Evolutionary conservation across 768 basidiomycete genomes (phyloP).

Genomic region (Xerocomus brunneocitrinus): DNA sequence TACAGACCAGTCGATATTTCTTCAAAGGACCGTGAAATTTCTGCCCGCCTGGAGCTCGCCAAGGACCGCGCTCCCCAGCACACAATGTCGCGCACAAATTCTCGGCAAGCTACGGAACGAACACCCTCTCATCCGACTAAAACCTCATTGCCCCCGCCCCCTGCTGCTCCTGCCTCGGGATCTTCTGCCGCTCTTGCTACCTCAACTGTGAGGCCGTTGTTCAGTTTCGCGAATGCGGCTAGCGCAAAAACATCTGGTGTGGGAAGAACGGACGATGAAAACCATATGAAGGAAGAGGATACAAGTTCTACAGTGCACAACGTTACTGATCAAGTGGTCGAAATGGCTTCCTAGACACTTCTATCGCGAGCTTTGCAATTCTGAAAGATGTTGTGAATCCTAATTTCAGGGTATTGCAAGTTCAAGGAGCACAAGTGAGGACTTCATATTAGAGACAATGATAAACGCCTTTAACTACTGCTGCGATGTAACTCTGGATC

Average conservation of each 20-base stretch:
- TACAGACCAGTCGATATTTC: slow-evolving; percentile 83
- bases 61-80: slow-evolving; percentile 35
- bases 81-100: slow-evolving; percentile 49
- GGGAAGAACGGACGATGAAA: slow-evolving; percentile 16
- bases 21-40: slow-evolving; percentile 68
- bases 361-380: slow-evolving; percentile 6
- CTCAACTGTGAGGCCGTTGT: slow-evolving; percentile 57
- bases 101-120: slow-evolving; percentile 45
- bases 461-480: slow-evolving; percentile 9
- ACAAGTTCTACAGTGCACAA: slow-evolving; percentile 1
- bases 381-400: neutral
- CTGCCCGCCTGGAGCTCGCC: slow-evolving; percentile 51
- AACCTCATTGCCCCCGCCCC: slow-evolving; percentile 31
- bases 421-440: neutral
- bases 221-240: slow-evolving; percentile 82
- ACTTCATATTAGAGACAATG: neutral
- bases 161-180: slow-evolving; percentile 11
- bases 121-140: slow-evolving; percentile 25
- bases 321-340: slow-evolving; percentile 12
- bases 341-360: slow-evolving; percentile 15
- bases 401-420: slow-evolving; percentile 1
- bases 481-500: slow-evolving; percentile 49
- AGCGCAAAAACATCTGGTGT: slow-evolving; percentile 28
- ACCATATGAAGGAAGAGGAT: slow-evolving; percentile 3
- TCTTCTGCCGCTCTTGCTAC: slow-evolving; percentile 30